These are phyloP conservation scores for Candida albicans DNA, from an alignment of 1,139 yeast species.

Conservation along the genomic window DNA sequence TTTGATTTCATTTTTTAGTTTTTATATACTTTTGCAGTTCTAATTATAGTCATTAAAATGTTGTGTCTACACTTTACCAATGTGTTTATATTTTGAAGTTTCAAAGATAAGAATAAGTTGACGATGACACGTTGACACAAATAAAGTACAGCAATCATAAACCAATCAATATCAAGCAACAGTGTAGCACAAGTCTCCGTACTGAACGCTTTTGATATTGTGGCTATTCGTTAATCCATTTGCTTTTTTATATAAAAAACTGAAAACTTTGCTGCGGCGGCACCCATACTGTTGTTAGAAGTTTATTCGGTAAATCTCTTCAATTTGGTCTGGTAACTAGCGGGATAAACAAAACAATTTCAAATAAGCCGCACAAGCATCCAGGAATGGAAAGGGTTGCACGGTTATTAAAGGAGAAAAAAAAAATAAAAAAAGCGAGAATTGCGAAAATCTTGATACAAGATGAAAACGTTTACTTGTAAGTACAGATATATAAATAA, in stretches of 20 bases:
- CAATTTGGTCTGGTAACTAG: background rate
- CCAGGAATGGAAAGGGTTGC: background rate
- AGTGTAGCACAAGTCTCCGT: no score
- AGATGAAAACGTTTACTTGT: background rate
- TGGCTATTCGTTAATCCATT: background rate
- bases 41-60: background rate
- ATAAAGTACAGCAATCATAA: no score
- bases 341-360: background rate
- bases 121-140: no score
- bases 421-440: background rate
- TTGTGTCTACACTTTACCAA: background rate
- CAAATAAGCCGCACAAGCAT: slow-evolving; percentile 4
- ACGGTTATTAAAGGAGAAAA: slow-evolving; percentile 3
- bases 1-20: background rate
- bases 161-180: no score
- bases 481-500: no score
- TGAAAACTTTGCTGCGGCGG: background rate
- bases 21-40: background rate
- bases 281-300: background rate
- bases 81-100: no score
- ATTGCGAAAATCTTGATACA: background rate
- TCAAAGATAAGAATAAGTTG: no score
- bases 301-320: background rate
- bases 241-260: background rate
- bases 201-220: no score